Evolutionary conservation across 169 alveolate species (phyloP).

Genomic region (Eimeria mitis): DNA sequence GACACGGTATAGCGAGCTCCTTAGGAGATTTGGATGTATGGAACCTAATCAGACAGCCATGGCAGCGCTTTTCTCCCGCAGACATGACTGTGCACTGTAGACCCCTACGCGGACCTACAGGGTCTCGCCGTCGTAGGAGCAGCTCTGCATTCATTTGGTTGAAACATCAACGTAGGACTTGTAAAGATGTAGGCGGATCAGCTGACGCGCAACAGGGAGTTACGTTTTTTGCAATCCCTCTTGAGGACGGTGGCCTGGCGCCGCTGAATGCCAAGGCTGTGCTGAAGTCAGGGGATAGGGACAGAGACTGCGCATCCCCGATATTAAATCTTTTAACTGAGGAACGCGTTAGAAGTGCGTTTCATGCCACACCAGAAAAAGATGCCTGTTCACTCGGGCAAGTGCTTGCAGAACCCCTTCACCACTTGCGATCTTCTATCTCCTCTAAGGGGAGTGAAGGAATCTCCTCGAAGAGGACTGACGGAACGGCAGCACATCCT

Average conservation of each 20-base stretch:
- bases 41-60: not conserved
- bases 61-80: not conserved
- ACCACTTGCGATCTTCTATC: not conserved
- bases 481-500: too few relatives aligned
- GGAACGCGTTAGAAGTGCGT: not conserved
- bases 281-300: not conserved
- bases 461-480: not conserved
- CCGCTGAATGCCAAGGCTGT: not conserved
- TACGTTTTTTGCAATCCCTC: not conserved
- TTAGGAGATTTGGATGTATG: not conserved
- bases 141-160: conserved; percentile 57
- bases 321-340: not conserved
- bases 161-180: conserved; percentile 40
- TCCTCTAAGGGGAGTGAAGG: not conserved
- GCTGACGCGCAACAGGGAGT: not conserved
- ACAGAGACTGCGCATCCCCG: not conserved
- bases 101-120: conserved; percentile 37
- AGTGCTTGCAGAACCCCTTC: not conserved
- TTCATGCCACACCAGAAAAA: not conserved
- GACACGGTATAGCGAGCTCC: not conserved
- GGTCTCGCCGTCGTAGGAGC: conserved; percentile 51
- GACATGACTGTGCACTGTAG: conserved; percentile 5
- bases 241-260: not conserved
- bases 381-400: not conserved
- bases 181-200: not conserved